These are phyloP conservation scores for Rutstroemia sp. DNA, from an alignment of 2,329 filamentous ascomycete genomes.

Conservation along the genomic window DNA sequence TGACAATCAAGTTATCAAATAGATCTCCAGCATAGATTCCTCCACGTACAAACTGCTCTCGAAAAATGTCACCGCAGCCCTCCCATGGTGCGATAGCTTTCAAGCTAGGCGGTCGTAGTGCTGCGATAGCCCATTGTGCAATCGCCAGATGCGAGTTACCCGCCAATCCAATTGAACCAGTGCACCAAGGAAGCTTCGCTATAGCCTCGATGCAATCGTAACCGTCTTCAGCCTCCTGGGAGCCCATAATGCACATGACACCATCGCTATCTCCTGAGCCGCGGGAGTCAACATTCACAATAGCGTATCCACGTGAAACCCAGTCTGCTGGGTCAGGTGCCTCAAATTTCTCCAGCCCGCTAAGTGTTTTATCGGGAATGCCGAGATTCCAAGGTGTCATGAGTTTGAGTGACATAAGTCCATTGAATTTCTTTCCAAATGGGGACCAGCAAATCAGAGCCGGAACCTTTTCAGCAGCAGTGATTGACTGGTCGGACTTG, in stretches of 20 bases:
- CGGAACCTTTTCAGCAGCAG: no score
- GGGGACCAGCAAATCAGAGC: neutral
- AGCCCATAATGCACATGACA: neutral
- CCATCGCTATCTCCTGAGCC: conserved; percentile 20
- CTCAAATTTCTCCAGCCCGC: conserved; percentile 20
- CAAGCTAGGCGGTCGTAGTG: conserved; percentile 10
- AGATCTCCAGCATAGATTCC: conserved; percentile 7
- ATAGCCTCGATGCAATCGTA: conserved; percentile 25
- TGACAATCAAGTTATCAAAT: neutral
- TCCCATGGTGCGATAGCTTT: conserved; percentile 18
- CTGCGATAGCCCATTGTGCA: conserved; percentile 24
- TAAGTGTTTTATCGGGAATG: neutral
- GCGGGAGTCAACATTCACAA: conserved; percentile 21
- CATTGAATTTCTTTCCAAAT: neutral
- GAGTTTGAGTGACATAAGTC: neutral
- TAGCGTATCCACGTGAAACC: conserved; percentile 19
- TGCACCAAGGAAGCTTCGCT: conserved; percentile 22
- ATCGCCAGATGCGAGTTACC: conserved; percentile 25
- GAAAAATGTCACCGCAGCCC: conserved; percentile 13
- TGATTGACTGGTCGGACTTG: no score
- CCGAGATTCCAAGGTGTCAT: conserved; percentile 11
- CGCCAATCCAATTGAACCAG: conserved; percentile 18
- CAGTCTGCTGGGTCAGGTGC: conserved; percentile 23
- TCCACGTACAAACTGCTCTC: conserved; percentile 13
- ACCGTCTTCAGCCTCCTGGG: conserved; percentile 14